These are phyloP conservation scores for Aurantiochytrium sp. DNA, from an alignment of 108 stramenopile genomes.

Conservation along the genomic window DNA sequence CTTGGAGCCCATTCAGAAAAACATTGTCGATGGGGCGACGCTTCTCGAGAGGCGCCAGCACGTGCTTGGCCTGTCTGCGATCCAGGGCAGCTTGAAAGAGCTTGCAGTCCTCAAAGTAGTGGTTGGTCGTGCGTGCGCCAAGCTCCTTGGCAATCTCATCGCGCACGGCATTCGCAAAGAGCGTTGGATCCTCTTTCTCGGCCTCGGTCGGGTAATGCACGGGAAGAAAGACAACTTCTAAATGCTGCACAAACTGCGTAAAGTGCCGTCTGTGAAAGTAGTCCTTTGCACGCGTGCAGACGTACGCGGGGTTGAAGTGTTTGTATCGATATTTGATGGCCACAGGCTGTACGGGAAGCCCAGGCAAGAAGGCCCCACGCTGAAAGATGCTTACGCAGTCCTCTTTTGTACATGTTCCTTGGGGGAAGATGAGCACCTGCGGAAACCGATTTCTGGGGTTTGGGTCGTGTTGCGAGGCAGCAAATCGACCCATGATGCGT, in stretches of 20 bases:
- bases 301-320: background rate
- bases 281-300: background rate
- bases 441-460: conserved; percentile 24
- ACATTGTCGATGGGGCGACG: background rate
- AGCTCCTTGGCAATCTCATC: conserved; percentile 29
- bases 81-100: conserved; percentile 39
- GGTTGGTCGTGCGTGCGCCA: conserved; percentile 33
- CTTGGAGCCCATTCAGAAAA: background rate
- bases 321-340: conserved; percentile 16
- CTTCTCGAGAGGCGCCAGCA: conserved; percentile 9
- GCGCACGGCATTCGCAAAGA: conserved; percentile 31
- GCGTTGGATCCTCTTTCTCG: conserved; percentile 22
- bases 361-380: conserved; percentile 34
- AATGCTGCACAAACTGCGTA: conserved; percentile 25
- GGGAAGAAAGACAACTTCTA: conserved; percentile 28
- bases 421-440: conserved; percentile 37
- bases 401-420: conserved; percentile 38
- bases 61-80: conserved; percentile 26
- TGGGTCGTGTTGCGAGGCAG: background rate
- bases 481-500: background rate
- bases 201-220: conserved; percentile 32
- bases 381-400: conserved; percentile 34
- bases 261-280: background rate
- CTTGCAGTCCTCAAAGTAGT: conserved; percentile 40
- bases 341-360: conserved; percentile 35